These are phyloP conservation scores for Solanum hybrid DNA, from an alignment of 305 asterid species.

Conservation along the genomic window DNA sequence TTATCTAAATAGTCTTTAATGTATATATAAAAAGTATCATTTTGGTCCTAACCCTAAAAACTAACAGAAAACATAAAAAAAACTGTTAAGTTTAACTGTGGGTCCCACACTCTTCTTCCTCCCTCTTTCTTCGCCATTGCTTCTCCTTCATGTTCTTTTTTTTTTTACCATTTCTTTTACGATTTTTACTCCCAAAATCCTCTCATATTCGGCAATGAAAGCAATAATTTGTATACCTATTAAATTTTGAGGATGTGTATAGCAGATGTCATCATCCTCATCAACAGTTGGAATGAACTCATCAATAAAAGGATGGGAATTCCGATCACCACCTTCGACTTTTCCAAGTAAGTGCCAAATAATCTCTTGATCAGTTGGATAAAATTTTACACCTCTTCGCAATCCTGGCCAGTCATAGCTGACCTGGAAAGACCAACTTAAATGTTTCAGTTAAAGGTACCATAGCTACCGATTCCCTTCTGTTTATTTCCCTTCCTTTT, in stretches of 20 bases:
- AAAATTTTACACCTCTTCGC: conserved; percentile 88
- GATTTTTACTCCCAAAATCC: no score
- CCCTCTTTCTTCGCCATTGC: no score
- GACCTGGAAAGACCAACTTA: conserved; percentile 30
- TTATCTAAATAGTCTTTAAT: no score
- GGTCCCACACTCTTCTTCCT: no score
- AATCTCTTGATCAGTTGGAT: conserved; percentile 85
- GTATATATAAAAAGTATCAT: no score
- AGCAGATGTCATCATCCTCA: conserved; percentile 86
- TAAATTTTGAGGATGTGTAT: conserved; percentile 82
- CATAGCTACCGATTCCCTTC: not conserved
- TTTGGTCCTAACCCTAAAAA: no score
- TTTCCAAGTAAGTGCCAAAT: conserved; percentile 77
- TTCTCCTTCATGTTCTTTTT: no score
- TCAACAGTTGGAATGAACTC: conserved; percentile 74
- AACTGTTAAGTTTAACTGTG: no score
- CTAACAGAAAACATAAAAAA: no score
- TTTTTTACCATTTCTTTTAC: no score
- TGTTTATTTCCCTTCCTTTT: not conserved
- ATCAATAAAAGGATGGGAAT: conserved; percentile 69
- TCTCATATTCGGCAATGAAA: no score
- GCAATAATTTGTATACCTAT: conserved; percentile 36
- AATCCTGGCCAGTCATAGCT: conserved; percentile 87
- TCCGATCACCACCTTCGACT: conserved; percentile 34
- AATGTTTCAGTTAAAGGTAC: not conserved